Base-by-base conservation (phyloP, 345 rosid species). In the Linum usitatissimum region DNA sequence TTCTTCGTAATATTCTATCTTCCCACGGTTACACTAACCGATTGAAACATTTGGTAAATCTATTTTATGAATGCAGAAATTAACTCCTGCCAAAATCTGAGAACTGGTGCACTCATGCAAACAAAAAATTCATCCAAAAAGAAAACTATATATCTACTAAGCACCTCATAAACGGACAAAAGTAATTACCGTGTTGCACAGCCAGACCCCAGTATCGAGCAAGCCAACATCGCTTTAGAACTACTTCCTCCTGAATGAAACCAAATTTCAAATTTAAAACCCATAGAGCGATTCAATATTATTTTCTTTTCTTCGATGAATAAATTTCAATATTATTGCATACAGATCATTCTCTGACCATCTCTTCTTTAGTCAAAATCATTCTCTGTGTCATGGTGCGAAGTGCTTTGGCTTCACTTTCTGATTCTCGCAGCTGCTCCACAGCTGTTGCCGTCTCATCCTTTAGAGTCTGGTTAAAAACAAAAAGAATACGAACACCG, bases 151-250 rank as follows among this genome's bases (percentile, higher is more conserved):
- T 45, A 3, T 15, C 51, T 45, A 45, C 15, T 45, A 45, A 45
- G 51, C 14, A 45, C 51, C 51, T 45, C 14, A 45, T 45, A 45
- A 10, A 9, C 17, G 19, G 18, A 66, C 49, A 2, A 61, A 67
- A 64, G 30, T 57, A 12, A 68, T 71, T 84, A 90, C 97, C 97
- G 76, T 86, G 88, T 55, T 84, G 80, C 20, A 84, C 91, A 63
- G 96, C 96, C 66, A 94, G 79, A 53, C 91, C 91, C 99, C 96
- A 81, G 76, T 90, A 86, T 59, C 97, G 92, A 68, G 99, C 97
- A 78, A 94, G 97, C 97, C 99, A 94, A 63, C 99, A 94, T 77
- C 97, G 88, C 88, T 90, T 94, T 76, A 94, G 68, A 63, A 90
- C 99, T 64, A 94, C 97, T 81, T 94, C 99, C 80, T 94, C 99